Evolutionary conservation across 2,329 filamentous ascomycete genomes (phyloP), one percentile per base, ranked within the genome.

Genomic region (Hymenoscyphus occultus): DNA sequence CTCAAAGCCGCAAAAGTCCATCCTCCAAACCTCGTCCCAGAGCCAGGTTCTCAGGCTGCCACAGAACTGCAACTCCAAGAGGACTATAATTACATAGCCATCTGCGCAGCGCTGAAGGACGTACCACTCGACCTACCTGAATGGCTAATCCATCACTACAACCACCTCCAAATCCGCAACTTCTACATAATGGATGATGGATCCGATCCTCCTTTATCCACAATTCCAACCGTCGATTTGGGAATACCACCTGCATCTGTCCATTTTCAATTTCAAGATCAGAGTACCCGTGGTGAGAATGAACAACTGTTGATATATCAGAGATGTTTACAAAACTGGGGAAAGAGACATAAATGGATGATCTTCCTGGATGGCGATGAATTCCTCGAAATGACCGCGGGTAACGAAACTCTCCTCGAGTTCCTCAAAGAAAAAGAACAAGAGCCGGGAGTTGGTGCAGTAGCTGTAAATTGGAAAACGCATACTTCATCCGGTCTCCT

Each of bases 381-480:
- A 65, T 77, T 76, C 62, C 65, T 77, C 31, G 75, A 76, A 39
- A 66, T 68, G 64, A 59, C 68, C 9, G 54, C 56, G 5, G 65
- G 65, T 6, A 64, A 65, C 9, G 69, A 76, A 48, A 74, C 70
- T 0, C 58, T 76, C 0, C 65, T 69, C n/a, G 68, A 71, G 1
- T 65, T 77, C n/a, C 65, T 77, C n/a, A 69, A 63, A 31, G 64
- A 51, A 4, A 69, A 72, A 3, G 71, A 75, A 60, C 59, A 68
- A 6, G 61, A 72, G 16, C 40, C 64, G 7, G 59, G 65, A 7
- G 68, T 74, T 16, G 75, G 75, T 13, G 74, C 74, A 6, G 57
- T 77, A 7, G 75, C 68, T 1, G 65, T 76, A 12, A 76, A 75
- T 66, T 76, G 76, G 74, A 67, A 70, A n/a, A 71, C 75, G 59